Conservation (phyloP, 2,329 filamentous ascomycete species). For the Sordariomycetes sp. region DNA sequence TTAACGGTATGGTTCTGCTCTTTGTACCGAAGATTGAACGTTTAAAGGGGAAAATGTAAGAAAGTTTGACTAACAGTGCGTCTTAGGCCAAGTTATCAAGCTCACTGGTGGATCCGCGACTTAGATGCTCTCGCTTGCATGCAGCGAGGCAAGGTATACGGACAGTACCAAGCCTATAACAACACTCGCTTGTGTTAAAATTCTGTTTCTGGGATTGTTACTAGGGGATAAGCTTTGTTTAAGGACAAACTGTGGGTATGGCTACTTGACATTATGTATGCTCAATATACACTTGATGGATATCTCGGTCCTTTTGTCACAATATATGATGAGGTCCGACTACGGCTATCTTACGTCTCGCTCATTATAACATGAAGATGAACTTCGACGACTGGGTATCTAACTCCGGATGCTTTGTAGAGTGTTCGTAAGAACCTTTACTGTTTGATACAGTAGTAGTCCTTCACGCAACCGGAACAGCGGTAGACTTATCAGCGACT, state of each 20-base stretch:
- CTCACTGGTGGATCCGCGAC: constrained; percentile 19
- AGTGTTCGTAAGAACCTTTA: too few species aligned
- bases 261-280: background rate
- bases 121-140: constrained; percentile 8
- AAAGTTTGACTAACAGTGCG: background rate
- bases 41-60: background rate
- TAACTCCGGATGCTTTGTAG: too few species aligned
- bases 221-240: background rate
- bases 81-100: constrained; percentile 23
- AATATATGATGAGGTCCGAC: too few species aligned
- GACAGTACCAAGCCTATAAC: background rate
- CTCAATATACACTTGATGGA: background rate
- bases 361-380: too few species aligned
- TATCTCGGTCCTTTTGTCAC: too few species aligned
- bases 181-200: background rate
- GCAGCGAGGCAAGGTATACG: background rate
- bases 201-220: background rate
- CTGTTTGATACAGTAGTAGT: too few species aligned
- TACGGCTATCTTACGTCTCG: too few species aligned
- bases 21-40: background rate
- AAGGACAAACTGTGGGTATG: background rate
- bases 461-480: too few species aligned
- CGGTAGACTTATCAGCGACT: too few species aligned
- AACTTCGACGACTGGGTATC: too few species aligned
- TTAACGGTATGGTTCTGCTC: constrained; percentile 36